phyloP scores from a whole-genome alignment of 371 early-diverging fungal genomes.

The Amoeboaphelidium protococcarum region DNA sequence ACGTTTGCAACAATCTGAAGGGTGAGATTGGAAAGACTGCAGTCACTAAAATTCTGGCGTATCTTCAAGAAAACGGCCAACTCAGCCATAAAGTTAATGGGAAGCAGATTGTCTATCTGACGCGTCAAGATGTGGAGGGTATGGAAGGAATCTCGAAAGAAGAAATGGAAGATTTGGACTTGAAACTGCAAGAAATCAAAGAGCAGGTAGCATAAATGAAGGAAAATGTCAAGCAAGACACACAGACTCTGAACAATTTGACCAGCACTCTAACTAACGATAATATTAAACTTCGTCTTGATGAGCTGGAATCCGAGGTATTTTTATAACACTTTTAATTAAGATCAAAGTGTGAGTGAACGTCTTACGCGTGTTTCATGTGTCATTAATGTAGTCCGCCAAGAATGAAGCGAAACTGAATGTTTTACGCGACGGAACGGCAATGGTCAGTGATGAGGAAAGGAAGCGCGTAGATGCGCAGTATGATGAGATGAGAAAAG shows the following conservation, averaged over 20 bases:
- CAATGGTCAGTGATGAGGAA: too few relatives aligned
- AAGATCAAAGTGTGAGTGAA: too few relatives aligned
- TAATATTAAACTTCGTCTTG: too few relatives aligned
- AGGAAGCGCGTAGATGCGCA: too few relatives aligned
- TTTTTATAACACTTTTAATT: too few relatives aligned
- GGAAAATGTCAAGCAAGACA: background rate
- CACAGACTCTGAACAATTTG: background rate
- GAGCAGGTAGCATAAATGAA: background rate
- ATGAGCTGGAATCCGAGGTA: too few relatives aligned
- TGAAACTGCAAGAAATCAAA: background rate
- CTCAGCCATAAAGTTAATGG: slow-evolving; percentile 14
- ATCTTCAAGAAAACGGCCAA: background rate
- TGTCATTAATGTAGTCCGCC: too few relatives aligned
- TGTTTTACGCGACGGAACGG: too few relatives aligned
- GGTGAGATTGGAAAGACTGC: slow-evolving; percentile 9
- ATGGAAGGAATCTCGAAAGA: background rate
- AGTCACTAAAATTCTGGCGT: slow-evolving; percentile 1
- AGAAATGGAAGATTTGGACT: background rate
- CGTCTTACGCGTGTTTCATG: too few relatives aligned
- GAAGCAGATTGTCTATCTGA: slow-evolving; percentile 20
- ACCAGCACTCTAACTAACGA: background rate
- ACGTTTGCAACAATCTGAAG: slow-evolving; percentile 23
- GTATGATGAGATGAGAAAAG: too few relatives aligned
- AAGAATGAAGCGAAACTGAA: too few relatives aligned
- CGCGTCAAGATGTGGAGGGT: slow-evolving; percentile 12